A percentile compares a stretch with the other conserved stretches of the same genome.
Conservation (phyloP, 306 rosid genomes). For the Gastrolobium villosum region DNA sequence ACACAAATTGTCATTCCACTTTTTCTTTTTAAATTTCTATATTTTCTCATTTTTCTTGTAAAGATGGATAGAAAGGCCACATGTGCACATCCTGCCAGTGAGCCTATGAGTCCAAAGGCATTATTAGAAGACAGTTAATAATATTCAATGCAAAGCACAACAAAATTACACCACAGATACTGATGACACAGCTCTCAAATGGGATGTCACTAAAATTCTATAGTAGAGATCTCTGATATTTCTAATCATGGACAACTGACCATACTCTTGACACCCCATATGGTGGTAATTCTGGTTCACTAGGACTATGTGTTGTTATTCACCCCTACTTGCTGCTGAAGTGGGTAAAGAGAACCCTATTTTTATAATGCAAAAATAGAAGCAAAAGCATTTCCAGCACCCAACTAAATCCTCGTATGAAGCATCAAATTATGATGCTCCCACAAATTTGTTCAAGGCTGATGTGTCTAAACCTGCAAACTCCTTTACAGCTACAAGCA, state of each 20-base stretch:
- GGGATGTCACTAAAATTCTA: constrained; percentile 17
- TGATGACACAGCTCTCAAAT: constrained; percentile 30
- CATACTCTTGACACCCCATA: constrained; percentile 16
- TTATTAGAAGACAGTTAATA: background rate
- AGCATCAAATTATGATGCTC: constrained; percentile 49
- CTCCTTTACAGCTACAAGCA: constrained; percentile 69
- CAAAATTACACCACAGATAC: constrained; percentile 26
- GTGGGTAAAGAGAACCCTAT: constrained; percentile 1
- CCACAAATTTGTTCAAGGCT: constrained; percentile 77
- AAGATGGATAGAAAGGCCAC: background rate
- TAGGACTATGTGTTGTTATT: constrained; percentile 26
- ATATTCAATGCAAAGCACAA: constrained; percentile 15
- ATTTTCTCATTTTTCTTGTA: background rate
- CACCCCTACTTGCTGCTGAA: constrained; percentile 39
- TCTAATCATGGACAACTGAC: constrained; percentile 23
- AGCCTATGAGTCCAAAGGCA: background rate
- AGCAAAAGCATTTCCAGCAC: constrained; percentile 42
- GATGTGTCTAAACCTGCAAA: constrained; percentile 86
- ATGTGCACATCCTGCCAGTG: background rate
- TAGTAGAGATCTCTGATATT: constrained; percentile 11
- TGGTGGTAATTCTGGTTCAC: background rate
- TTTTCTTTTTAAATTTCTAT: background rate
- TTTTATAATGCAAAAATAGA: constrained; percentile 41
- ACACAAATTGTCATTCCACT: background rate
- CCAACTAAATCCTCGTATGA: constrained; percentile 5